Evolutionary conservation across 2,329 filamentous ascomycete genomes (phyloP).

Genomic region (Ophiognomonia clavigignenti-juglandacearum): DNA sequence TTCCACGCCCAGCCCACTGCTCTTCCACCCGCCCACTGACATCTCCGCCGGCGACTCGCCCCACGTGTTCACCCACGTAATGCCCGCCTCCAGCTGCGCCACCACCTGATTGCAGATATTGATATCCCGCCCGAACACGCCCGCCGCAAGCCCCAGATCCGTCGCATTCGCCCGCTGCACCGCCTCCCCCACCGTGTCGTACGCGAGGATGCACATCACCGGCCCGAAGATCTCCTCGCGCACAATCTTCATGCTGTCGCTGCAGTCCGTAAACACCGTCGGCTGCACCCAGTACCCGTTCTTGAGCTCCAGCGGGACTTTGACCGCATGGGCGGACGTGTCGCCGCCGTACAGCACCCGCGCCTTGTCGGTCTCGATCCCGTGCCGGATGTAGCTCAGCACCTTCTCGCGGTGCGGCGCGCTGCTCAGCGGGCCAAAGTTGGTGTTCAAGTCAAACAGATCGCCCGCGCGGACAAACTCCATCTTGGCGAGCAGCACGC

Average conservation of each 20-base stretch:
- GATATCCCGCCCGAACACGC: constrained; percentile 74
- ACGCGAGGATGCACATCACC: constrained; percentile 76
- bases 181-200: constrained; percentile 65
- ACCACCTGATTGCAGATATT: constrained; percentile 69
- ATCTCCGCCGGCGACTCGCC: constrained; percentile 90
- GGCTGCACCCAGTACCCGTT: constrained; percentile 81
- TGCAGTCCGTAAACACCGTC: constrained; percentile 83
- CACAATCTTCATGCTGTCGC: constrained; percentile 73
- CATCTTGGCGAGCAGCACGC: constrained; percentile 65
- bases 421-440: constrained; percentile 81
- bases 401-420: constrained; percentile 73
- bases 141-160: constrained; percentile 73
- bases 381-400: constrained; percentile 68
- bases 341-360: constrained; percentile 68
- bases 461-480: constrained; percentile 65
- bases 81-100: constrained; percentile 70
- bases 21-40: constrained; percentile 89
- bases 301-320: constrained; percentile 42
- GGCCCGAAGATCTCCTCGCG: constrained; percentile 86
- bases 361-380: constrained; percentile 68
- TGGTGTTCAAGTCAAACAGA: constrained; percentile 66
- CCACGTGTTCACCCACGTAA: constrained; percentile 93
- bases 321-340: constrained; percentile 42
- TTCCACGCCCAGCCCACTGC: constrained; percentile 82
- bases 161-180: constrained; percentile 72